phyloP scores from a whole-genome alignment of 441 rosid genomes.

The Erysimum pusillum region DNA sequence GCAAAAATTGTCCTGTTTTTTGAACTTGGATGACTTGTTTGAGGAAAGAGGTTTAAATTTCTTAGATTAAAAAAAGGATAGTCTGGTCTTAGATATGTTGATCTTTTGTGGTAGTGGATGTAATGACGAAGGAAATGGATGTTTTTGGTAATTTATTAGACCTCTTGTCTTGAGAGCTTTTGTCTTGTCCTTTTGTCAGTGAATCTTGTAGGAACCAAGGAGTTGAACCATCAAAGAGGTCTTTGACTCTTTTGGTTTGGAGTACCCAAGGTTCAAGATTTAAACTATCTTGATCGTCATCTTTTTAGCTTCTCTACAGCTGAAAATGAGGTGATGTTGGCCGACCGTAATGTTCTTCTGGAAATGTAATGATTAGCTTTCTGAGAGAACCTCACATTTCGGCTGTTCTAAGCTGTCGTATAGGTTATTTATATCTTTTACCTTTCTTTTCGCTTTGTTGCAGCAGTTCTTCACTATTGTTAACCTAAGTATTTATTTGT shows the following conservation, averaged over 20 bases:
- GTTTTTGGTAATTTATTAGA: constrained; percentile 43
- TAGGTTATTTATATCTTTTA: background rate
- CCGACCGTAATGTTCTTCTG: background rate
- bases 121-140: constrained; percentile 45
- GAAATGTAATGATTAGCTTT: constrained; percentile 1
- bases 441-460: background rate
- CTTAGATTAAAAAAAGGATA: background rate
- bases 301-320: background rate
- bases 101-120: constrained; percentile 46
- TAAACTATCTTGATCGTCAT: no score
- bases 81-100: constrained; percentile 43
- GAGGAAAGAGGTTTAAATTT: background rate
- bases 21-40: constrained; percentile 48
- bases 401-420: background rate
- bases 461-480: constrained; percentile 1
- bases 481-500: background rate
- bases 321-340: background rate
- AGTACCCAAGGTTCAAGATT: background rate
- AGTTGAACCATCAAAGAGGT: background rate
- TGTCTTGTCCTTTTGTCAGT: constrained; percentile 30
- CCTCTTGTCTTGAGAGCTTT: constrained; percentile 39
- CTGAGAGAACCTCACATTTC: background rate
- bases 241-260: background rate
- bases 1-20: constrained; percentile 54
- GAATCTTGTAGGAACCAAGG: constrained; percentile 26